phyloP scores from a whole-genome alignment of 257 asterid genomes.

The Lavandula angustifolia region DNA sequence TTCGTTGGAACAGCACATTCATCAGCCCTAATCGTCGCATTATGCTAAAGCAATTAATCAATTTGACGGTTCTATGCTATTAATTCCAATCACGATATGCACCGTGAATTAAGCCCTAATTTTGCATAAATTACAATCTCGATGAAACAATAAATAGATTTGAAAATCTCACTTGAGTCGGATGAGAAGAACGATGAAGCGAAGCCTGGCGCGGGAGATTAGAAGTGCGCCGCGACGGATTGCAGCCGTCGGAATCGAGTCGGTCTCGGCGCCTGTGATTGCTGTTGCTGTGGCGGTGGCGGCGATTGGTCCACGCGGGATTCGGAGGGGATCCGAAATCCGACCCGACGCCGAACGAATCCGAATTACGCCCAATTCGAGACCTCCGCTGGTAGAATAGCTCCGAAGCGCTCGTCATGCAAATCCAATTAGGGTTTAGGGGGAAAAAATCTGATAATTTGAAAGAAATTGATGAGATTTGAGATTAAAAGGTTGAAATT shows the following conservation, averaged over 20 bases:
- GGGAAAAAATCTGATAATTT: too few relatives aligned
- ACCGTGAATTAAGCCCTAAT: too few relatives aligned
- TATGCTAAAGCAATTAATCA: neutral
- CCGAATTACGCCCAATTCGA: conserved; percentile 68
- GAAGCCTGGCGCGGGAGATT: conserved; percentile 38
- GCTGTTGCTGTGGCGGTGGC: conserved; percentile 39
- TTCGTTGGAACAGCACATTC: too few relatives aligned
- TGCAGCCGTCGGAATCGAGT: conserved; percentile 48
- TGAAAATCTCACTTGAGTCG: conserved; percentile 42
- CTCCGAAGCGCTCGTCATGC: conserved; percentile 93
- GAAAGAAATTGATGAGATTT: too few relatives aligned
- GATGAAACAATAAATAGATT: neutral
- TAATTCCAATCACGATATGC: too few relatives aligned
- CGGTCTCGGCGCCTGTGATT: conserved; percentile 52
- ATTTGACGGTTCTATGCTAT: conserved; percentile 11
- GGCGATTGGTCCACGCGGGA: conserved; percentile 45
- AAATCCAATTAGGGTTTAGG: conserved; percentile 28
- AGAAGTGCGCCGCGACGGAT: conserved; percentile 49
- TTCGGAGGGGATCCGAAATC: conserved; percentile 40
- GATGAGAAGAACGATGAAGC: conserved; percentile 42
- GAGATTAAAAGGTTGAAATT: too few relatives aligned
- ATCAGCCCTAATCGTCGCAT: too few relatives aligned
- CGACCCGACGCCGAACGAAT: conserved; percentile 31
- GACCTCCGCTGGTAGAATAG: conserved; percentile 70
- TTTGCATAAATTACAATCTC: too few relatives aligned